Evolutionary conservation across 805 yeast species (phyloP).

Genomic region (Barnettozyma populi): DNA sequence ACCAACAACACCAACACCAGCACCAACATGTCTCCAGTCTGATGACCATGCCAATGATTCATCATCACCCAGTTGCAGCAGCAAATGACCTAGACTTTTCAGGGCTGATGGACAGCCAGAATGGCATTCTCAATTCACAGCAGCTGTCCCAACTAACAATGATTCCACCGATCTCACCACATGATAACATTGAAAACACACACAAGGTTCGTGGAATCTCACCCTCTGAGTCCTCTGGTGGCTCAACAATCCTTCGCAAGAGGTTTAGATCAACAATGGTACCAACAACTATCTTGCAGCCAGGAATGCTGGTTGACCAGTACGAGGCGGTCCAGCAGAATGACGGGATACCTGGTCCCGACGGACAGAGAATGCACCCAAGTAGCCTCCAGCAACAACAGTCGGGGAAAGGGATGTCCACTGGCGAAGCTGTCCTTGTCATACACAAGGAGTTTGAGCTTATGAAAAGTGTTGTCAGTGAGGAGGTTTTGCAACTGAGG

Average conservation of each 20-base stretch:
- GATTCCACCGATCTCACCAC: slow-evolving; percentile 4
- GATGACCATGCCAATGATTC: slow-evolving; percentile 1
- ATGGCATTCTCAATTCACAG: background rate
- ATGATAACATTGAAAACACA: background rate
- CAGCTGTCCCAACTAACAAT: slow-evolving; percentile 5
- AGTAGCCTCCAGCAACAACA: background rate
- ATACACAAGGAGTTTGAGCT: slow-evolving; percentile 20
- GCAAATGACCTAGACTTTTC: slow-evolving; percentile 8
- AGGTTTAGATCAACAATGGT: slow-evolving; percentile 3
- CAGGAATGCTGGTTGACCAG: slow-evolving; percentile 10
- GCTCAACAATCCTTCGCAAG: slow-evolving; percentile 1
- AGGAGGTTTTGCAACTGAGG: slow-evolving; percentile 17
- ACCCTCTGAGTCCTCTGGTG: slow-evolving; percentile 1
- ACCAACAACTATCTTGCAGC: slow-evolving; percentile 7
- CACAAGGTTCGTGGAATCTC: background rate
- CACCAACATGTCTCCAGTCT: slow-evolving; percentile 8
- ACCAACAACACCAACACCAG: slow-evolving; percentile 4
- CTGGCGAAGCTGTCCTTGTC: slow-evolving; percentile 21
- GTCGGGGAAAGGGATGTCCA: slow-evolving; percentile 5
- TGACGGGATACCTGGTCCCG: background rate
- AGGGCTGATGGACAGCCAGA: slow-evolving; percentile 7
- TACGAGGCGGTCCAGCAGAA: slow-evolving; percentile 3
- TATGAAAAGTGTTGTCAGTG: slow-evolving; percentile 19
- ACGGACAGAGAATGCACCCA: background rate
- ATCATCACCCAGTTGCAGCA: background rate